These are phyloP conservation scores for Paramecium sexaurelia DNA, from an alignment of 73 alveolate genomes.

Conservation along the genomic window DNA sequence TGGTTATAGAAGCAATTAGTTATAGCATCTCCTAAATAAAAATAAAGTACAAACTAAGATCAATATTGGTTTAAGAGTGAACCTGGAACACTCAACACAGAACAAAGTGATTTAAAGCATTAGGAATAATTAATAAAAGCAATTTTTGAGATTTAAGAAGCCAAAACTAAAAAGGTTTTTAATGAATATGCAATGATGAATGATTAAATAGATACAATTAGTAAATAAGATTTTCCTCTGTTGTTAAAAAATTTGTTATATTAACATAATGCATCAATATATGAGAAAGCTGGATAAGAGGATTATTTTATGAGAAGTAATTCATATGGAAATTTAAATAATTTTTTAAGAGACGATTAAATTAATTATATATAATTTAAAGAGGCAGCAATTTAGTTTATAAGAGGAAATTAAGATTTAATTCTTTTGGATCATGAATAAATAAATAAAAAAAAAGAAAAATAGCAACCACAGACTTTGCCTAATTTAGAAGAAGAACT, in stretches of 20 bases:
- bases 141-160: conserved; percentile 19
- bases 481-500: conserved; percentile 50
- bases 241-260: conserved; percentile 21
- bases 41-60: conserved; percentile 3
- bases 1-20: background rate
- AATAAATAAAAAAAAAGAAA: background rate
- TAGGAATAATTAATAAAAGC: conserved; percentile 12
- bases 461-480: background rate
- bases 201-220: background rate
- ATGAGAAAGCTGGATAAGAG: conserved; percentile 38
- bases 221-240: conserved; percentile 15
- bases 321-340: background rate
- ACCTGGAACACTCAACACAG: conserved; percentile 19
- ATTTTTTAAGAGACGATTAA: background rate
- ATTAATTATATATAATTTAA: conserved; percentile 21
- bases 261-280: conserved; percentile 29
- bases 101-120: conserved; percentile 4
- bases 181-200: conserved; percentile 28
- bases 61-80: conserved; percentile 39
- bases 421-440: conserved; percentile 7
- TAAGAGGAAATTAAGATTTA: conserved; percentile 12
- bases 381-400: background rate
- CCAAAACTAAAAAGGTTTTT: background rate
- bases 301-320: conserved; percentile 35
- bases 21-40: background rate